Evolutionary conservation across 106 monocot species (phyloP), one percentile per base, ranked within the genome.

Genomic region (Dendrobium huoshanense): DNA sequence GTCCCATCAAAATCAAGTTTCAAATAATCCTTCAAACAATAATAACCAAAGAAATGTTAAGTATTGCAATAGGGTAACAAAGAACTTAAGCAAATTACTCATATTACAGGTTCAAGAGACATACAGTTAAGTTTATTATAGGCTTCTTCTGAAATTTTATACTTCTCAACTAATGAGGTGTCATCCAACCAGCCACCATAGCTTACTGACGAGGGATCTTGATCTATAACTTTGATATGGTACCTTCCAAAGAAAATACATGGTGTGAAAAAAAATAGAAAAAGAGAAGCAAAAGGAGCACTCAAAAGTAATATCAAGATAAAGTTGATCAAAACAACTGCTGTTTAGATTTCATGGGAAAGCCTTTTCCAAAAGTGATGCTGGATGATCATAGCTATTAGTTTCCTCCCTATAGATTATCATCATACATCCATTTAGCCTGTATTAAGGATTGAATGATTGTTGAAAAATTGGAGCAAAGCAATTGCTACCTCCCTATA

Each of bases 161-260:
- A 99, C 78, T 95, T 99, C 80, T 99, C 88, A 22, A 95, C 91
- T 49, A 95, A 86, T 24, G 99, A 99, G 11, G 95, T 99, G 83
- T 95, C 99, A 67, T 95, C 99, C 79, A 99, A 81, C 99, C 99
- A 99, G 4, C 95, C 95, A 15, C 91, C 91, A 19, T 93, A 95
- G 49, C 95, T 88, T 58, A 93, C 82, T 27, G 95, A 95, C 9
- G 91, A 87, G 10, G 95, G 99, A 77, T 99, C 99, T 72, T 93
- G 77, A 87, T 99, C 99, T 25, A 99, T 84, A 68, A 99, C 85
- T 78, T 93, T 86, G 45, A 99, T 47, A 20, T 88, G 89, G 72
- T 88, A 99, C 85, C 97, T 98, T 79, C 51, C 81, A 16, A 87
- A 41, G 10, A 78, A 27, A 33, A 41, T 25, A 67, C 40, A 79